These are phyloP conservation scores for Malbranchea cinnamomea DNA, from an alignment of 2,329 filamentous ascomycete species.

Conservation along the genomic window DNA sequence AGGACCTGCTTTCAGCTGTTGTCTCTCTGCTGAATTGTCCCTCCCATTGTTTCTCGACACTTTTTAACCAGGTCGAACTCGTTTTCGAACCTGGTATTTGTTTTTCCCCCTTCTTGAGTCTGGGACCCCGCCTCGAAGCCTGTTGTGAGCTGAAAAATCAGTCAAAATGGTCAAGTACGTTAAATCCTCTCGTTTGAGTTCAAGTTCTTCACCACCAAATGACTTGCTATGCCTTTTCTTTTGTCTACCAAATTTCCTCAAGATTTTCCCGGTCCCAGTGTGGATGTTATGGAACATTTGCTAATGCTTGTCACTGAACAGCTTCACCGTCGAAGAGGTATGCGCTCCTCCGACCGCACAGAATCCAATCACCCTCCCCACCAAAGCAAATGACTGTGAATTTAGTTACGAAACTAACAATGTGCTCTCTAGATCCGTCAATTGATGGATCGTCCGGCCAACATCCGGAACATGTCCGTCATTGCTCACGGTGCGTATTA, in stretches of 20 bases:
- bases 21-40: constrained; percentile 15
- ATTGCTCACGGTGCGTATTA: constrained; percentile 73
- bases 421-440: constrained; percentile 24
- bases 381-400: background rate
- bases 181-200: constrained; percentile 5
- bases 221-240: constrained; percentile 6
- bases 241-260: constrained; percentile 5
- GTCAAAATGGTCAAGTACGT: constrained; percentile 99
- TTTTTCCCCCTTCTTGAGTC: constrained; percentile 17
- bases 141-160: constrained; percentile 36
- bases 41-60: constrained; percentile 17
- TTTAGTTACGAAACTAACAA: constrained; percentile 11
- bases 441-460: constrained; percentile 38
- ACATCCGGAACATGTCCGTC: constrained; percentile 94
- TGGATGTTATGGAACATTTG: constrained; percentile 7
- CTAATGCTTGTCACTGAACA: constrained; percentile 31
- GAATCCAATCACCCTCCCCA: background rate
- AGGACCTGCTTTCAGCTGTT: too few species aligned
- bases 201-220: constrained; percentile 7
- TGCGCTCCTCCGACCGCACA: constrained; percentile 22
- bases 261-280: constrained; percentile 5
- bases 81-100: constrained; percentile 29
- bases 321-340: constrained; percentile 94
- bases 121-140: constrained; percentile 28
- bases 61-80: constrained; percentile 26